Percentiles rank a stretch among this genome's conserved stretches.
These are phyloP conservation scores for Cronartium quercuum DNA, from an alignment of 1,284 basidiomycete species.

Conservation along the genomic window DNA sequence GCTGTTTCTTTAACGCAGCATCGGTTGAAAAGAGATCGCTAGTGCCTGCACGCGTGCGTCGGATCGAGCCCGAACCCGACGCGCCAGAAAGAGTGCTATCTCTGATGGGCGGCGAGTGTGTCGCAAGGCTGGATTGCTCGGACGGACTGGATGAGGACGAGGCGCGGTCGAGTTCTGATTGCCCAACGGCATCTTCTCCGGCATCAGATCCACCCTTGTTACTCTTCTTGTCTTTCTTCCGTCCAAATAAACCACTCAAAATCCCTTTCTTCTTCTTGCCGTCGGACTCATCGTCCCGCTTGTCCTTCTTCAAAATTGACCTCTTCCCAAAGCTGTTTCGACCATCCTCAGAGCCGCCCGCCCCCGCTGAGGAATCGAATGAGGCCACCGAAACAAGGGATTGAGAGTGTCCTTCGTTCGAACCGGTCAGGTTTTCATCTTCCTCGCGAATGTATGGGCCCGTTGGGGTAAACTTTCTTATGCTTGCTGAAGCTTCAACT, in stretches of 20 bases:
- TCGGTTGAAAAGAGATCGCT: constrained; percentile 26
- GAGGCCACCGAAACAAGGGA: constrained; percentile 24
- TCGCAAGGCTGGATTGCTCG: constrained; percentile 40
- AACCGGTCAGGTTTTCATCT: constrained; percentile 8
- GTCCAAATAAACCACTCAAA: constrained; percentile 65
- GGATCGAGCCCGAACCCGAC: constrained; percentile 51
- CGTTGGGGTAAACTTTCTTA: not conserved
- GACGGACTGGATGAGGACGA: constrained; percentile 37
- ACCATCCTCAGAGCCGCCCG: constrained; percentile 18
- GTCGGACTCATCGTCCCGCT: constrained; percentile 52
- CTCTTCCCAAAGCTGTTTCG: constrained; percentile 5
- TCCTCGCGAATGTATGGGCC: not conserved
- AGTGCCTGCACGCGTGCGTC: constrained; percentile 51
- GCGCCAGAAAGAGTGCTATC: constrained; percentile 43
- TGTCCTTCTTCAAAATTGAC: constrained; percentile 10
- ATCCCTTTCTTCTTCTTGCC: constrained; percentile 58
- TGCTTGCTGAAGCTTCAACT: not conserved
- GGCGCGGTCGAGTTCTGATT: constrained; percentile 23
- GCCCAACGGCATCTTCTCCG: constrained; percentile 45
- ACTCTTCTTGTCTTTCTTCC: constrained; percentile 65
- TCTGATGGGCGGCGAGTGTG: constrained; percentile 48
- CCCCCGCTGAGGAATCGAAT: not conserved
- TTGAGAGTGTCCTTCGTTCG: constrained; percentile 23
- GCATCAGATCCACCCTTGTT: constrained; percentile 48
- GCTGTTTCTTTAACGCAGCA: constrained; percentile 61